Percentiles rank a stretch among this genome's conserved stretches.
Conservation (phyloP, 2,329 filamentous ascomycete genomes). For the Hymenoscyphus fructigenus region DNA sequence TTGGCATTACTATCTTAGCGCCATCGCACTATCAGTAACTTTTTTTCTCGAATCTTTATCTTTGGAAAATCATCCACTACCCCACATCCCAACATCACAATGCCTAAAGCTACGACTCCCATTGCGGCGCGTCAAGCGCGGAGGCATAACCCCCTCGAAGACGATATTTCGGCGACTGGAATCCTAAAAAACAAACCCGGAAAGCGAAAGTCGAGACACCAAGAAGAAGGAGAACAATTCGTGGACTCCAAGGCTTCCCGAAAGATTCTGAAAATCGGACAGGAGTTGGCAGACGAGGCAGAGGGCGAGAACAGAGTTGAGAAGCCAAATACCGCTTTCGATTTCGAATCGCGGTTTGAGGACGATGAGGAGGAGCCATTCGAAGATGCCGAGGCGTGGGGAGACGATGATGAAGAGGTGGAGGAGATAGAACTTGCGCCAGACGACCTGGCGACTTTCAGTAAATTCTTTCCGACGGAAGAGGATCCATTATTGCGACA, state of each 20-base stretch:
- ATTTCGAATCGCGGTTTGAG: constrained; percentile 74
- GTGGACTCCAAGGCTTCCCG: constrained; percentile 86
- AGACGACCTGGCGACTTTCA: constrained; percentile 84
- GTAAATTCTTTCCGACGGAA: constrained; percentile 78
- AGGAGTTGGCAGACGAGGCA: constrained; percentile 84
- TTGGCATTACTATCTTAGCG: constrained; percentile 15
- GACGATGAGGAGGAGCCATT: constrained; percentile 52
- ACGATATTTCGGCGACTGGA: constrained; percentile 74
- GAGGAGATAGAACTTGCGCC: constrained; percentile 82
- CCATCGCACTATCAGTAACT: constrained; percentile 13
- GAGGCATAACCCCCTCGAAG: constrained; percentile 87
- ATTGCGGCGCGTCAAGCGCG: constrained; percentile 57
- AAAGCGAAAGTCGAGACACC: constrained; percentile 63
- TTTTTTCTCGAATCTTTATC: constrained; percentile 14
- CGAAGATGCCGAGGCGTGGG: constrained; percentile 66
- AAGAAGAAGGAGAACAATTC: constrained; percentile 65
- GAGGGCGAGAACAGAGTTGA: constrained; percentile 47
- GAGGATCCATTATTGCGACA: constrained; percentile 44
- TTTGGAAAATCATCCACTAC: neutral
- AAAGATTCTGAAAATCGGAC: constrained; percentile 86
- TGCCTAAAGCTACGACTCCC: constrained; percentile 76
- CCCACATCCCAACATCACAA: constrained; percentile 39
- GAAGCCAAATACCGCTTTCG: constrained; percentile 65
- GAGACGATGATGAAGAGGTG: constrained; percentile 72
- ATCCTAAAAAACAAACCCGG: constrained; percentile 71